Percentiles rank a stretch among this genome's conserved stretches.
Conservation (phyloP, 2,329 filamentous ascomycete species). For the Plectosphaerella plurivora region DNA sequence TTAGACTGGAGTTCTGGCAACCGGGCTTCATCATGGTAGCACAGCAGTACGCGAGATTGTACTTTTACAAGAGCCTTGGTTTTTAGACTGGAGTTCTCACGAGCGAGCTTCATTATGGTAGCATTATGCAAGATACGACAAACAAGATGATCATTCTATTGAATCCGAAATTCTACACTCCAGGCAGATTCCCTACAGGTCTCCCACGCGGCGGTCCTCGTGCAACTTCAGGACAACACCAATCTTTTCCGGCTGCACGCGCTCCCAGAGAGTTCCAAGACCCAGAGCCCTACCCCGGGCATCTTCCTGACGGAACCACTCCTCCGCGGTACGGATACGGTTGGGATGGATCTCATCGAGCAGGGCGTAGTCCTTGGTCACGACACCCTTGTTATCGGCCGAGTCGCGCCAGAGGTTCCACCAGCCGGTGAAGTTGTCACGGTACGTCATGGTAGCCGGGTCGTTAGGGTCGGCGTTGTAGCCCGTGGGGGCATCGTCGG, state of each 20-base stretch:
- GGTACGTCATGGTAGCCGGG: conserved; percentile 21
- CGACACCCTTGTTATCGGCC: conserved; percentile 32
- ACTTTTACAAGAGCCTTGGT: no score
- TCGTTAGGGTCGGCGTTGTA: conserved; percentile 26
- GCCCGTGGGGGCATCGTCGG: conserved; percentile 23
- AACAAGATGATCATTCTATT: no score
- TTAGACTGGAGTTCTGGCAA: no score
- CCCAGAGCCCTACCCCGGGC: conserved; percentile 21
- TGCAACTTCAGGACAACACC: conserved; percentile 18
- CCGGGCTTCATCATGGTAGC: no score
- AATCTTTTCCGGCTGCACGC: conserved; percentile 12
- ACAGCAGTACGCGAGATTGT: no score
- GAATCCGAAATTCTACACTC: no score
- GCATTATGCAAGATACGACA: no score
- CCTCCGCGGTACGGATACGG: conserved; percentile 40
- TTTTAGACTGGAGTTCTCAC: no score
- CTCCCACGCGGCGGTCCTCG: conserved; percentile 13
- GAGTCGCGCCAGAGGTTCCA: conserved; percentile 42
- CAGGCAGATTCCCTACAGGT: not conserved
- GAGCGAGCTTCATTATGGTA: no score
- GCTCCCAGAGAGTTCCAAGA: conserved; percentile 25
- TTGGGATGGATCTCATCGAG: conserved; percentile 47
- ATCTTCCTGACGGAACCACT: conserved; percentile 40
- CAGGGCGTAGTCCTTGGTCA: conserved; percentile 40
- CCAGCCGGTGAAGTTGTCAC: conserved; percentile 46